These are phyloP conservation scores for Vanrija sp. DNA, from an alignment of 1,284 basidiomycete species.

Conservation along the genomic window DNA sequence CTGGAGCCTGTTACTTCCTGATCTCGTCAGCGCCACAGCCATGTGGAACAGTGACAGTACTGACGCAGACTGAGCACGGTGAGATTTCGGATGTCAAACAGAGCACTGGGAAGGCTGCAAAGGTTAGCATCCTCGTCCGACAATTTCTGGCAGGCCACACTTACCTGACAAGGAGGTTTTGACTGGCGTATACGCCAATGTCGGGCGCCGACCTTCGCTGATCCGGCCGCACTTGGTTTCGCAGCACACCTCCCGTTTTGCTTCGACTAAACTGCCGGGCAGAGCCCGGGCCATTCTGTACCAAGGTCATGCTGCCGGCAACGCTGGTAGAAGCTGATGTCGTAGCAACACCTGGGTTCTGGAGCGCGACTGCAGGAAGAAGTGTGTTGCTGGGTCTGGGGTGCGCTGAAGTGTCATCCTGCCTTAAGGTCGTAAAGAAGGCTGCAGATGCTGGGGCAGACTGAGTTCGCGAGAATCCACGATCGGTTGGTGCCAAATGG, in stretches of 20 bases:
- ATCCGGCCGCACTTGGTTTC: neutral
- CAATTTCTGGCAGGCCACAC: neutral
- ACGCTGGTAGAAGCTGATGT: too few relatives aligned
- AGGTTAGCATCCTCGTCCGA: neutral
- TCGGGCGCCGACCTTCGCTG: conserved; percentile 9
- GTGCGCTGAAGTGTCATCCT: too few relatives aligned
- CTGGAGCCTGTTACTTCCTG: conserved; percentile 39
- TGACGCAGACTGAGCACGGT: conserved; percentile 39
- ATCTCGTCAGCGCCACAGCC: neutral
- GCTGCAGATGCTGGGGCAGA: conserved; percentile 34
- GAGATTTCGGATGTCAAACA: conserved; percentile 45
- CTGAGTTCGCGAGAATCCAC: conserved; percentile 27
- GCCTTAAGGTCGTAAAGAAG: conserved; percentile 9
- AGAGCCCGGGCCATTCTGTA: too few relatives aligned
- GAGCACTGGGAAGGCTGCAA: conserved; percentile 41
- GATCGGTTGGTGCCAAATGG: conserved; percentile 8
- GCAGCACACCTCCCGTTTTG: conserved; percentile 24
- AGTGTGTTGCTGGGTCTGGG: too few relatives aligned
- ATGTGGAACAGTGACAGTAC: neutral
- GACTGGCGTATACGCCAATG: conserved; percentile 22
- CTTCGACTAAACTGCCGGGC: conserved; percentile 23
- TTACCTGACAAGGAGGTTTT: conserved; percentile 37
- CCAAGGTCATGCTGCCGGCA: too few relatives aligned
- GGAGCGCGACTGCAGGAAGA: too few relatives aligned
- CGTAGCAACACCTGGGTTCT: too few relatives aligned